Base-by-base conservation (phyloP, 345 rosid species). In the Pistacia vera region DNA sequence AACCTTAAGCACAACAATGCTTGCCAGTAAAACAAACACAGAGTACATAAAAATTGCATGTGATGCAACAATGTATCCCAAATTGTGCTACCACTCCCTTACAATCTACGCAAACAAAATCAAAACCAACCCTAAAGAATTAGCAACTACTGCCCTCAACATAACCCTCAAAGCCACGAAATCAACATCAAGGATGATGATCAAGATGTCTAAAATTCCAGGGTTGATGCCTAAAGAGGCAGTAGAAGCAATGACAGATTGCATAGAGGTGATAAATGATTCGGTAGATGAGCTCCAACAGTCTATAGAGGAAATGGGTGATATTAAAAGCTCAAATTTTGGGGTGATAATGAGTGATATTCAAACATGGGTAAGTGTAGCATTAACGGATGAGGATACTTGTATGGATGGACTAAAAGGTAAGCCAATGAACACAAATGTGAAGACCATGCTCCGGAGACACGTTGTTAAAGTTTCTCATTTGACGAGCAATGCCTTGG, bases 361-460 rank as follows among this genome's bases (percentile, higher is more conserved):
- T 8, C 85, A 84, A 76, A 89, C 89, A 0, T 89, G 93, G 91
- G 86, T 86, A n/a, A 87, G 93, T 58, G 89, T 85, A 1, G 87
- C 91, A 3, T 77, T 89, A 60, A 89, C 91, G 3, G 79, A 85
- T 54, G 88, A 85, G 46, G 67, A 75, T 52, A 86, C 85, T 55
- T 87, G 89, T 84, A 38, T 78, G 35, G 88, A 89, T 41, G 93
- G 89, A 57, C 82, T 89, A 14, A 68, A 80, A 8, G 81, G 75
- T 20, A 17, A 59, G 62, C 68, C 12, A 10, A 20, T 78, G 79
- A 77, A 78, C 18, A 80, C 72, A 60, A 38, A 51, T 11, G 72
- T 75, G 60, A 83, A 75, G 83, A 54, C 11, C 36, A 56, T 44
- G 54, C 77, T 85, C 8, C 56, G 75, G 67, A 48, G 71, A 14